These are phyloP conservation scores for Nigrospora osmanthi DNA, from an alignment of 2,329 filamentous ascomycete genomes.

Conservation along the genomic window DNA sequence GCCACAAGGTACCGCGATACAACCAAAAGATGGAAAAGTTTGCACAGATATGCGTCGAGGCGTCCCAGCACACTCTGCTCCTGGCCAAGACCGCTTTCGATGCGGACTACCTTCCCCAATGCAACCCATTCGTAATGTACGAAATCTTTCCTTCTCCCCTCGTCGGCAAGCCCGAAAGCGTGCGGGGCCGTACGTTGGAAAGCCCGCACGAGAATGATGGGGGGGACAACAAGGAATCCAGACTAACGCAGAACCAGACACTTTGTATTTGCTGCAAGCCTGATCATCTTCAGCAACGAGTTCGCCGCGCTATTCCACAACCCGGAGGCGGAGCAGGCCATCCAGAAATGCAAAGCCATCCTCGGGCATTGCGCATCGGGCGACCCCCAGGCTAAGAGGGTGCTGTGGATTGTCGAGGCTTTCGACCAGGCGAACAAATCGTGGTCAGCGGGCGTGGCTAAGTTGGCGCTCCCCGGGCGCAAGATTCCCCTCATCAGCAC, in stretches of 20 bases:
- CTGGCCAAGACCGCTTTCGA: slow-evolving; percentile 37
- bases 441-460: slow-evolving; percentile 13
- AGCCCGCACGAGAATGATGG: neutral
- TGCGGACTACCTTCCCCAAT: slow-evolving; percentile 35
- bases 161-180: neutral
- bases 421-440: slow-evolving; percentile 34
- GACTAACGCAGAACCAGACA: slow-evolving; percentile 28
- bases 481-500: slow-evolving; percentile 18
- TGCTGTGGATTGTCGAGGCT: slow-evolving; percentile 39
- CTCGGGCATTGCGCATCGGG: slow-evolving; percentile 38
- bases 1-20: slow-evolving; percentile 18
- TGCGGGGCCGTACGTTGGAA: neutral
- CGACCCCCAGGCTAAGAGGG: slow-evolving; percentile 40
- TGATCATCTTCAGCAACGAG: slow-evolving; percentile 49
- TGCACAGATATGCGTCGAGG: slow-evolving; percentile 41
- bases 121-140: slow-evolving; percentile 39
- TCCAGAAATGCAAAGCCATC: slow-evolving; percentile 36
- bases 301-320: slow-evolving; percentile 42
- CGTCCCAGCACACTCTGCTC: slow-evolving; percentile 40
- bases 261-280: slow-evolving; percentile 45
- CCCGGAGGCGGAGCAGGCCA: slow-evolving; percentile 28
- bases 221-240: slow-evolving; percentile 1
- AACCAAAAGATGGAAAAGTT: slow-evolving; percentile 33
- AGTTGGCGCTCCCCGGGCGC: slow-evolving; percentile 15
- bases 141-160: neutral